Conservation (phyloP, 176 grass and related monocot species). For the Musa beccarii region DNA sequence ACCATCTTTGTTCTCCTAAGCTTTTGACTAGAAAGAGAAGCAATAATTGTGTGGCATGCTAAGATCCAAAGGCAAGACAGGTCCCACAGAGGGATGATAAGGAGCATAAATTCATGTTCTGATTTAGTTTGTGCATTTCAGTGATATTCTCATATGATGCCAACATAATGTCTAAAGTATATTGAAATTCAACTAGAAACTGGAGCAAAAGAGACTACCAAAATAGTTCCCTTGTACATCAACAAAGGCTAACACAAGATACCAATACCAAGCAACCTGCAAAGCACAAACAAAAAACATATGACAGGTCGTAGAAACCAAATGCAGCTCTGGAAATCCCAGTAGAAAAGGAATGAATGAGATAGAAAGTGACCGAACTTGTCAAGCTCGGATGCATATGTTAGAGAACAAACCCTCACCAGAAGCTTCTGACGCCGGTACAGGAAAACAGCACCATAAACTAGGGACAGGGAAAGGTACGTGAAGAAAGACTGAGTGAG, state of each 20-base stretch:
- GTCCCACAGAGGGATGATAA: not conserved
- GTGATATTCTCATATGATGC: not conserved
- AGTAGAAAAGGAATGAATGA: too few species aligned
- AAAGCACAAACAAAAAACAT: conserved; percentile 2
- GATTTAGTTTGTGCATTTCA: not conserved
- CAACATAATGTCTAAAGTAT: not conserved
- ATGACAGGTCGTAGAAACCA: not conserved
- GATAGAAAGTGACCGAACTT: too few species aligned
- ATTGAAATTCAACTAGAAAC: not conserved
- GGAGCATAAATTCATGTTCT: not conserved
- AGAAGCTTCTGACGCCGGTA: conserved; percentile 33
- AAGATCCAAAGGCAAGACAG: too few species aligned
- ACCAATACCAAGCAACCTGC: conserved; percentile 95
- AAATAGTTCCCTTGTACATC: conserved; percentile 81
- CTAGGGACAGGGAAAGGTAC: conserved; percentile 47
- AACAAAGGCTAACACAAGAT: conserved; percentile 51
- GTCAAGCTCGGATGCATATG: too few species aligned
- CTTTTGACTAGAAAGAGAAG: too few species aligned
- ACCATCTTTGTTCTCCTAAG: too few species aligned
- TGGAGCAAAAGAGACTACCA: conserved; percentile 28
- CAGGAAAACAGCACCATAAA: conserved; percentile 55
- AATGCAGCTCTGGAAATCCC: too few species aligned
- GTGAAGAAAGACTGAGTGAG: conserved; percentile 73
- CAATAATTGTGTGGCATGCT: too few species aligned
- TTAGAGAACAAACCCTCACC: conserved; percentile 20